Conservation (phyloP, 2,329 filamentous ascomycete genomes). For the Juglanconis sp. region DNA sequence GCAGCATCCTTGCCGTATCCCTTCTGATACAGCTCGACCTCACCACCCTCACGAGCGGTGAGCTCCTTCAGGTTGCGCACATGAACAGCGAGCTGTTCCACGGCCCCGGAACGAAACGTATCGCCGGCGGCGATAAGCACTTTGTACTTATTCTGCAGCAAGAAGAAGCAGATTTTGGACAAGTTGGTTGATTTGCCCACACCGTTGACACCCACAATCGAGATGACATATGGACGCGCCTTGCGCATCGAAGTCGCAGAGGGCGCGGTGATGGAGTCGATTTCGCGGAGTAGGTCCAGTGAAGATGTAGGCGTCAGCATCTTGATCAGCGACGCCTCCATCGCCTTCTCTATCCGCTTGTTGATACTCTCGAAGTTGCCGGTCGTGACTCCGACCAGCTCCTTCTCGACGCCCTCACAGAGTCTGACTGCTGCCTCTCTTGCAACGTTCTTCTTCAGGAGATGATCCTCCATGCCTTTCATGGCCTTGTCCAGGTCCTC, state of each 20-base stretch:
- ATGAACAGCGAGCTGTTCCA: conserved; percentile 94
- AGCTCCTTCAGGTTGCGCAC: conserved; percentile 91
- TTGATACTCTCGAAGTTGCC: conserved; percentile 87
- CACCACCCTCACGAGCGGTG: conserved; percentile 75
- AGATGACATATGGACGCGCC: conserved; percentile 88
- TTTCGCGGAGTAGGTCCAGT: conserved; percentile 89
- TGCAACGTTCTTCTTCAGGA: conserved; percentile 93
- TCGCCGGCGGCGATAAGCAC: conserved; percentile 53
- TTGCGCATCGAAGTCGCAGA: conserved; percentile 59
- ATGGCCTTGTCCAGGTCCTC: conserved; percentile 88
- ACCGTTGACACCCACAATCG: conserved; percentile 96
- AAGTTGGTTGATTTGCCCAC: conserved; percentile 98
- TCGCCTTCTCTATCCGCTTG: conserved; percentile 76
- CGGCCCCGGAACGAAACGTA: conserved; percentile 94
- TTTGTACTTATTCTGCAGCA: conserved; percentile 89
- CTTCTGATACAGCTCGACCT: conserved; percentile 91
- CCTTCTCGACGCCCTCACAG: conserved; percentile 86
- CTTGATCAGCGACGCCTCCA: conserved; percentile 88
- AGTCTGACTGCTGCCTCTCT: conserved; percentile 88
- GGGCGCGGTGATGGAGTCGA: conserved; percentile 72
- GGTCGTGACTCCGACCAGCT: conserved; percentile 87
- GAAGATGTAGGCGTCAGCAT: conserved; percentile 96
- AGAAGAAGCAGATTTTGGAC: conserved; percentile 96
- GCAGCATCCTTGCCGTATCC: conserved; percentile 98
- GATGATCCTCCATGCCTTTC: conserved; percentile 92